A percentile compares a stretch with the other conserved stretches of the same genome.
Conservation (phyloP, 768 basidiomycete species). For the Boletus patriciae region DNA sequence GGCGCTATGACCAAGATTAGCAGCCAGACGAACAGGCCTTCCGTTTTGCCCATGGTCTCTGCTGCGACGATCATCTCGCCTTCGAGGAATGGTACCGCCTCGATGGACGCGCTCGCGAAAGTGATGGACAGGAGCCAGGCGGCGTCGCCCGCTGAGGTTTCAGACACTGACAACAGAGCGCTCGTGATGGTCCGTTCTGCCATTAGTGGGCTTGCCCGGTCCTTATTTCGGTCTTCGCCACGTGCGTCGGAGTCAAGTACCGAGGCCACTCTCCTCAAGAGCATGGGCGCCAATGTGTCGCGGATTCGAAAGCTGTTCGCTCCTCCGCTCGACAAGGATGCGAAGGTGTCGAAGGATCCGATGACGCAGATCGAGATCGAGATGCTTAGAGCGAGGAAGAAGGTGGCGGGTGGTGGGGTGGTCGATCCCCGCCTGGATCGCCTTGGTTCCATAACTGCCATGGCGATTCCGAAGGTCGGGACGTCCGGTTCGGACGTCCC, state of each 20-base stretch:
- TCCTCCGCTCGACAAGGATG: conserved; percentile 4
- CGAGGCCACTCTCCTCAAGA: not conserved
- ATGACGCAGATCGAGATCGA: conserved; percentile 9
- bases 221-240: not conserved
- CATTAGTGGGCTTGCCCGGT: not conserved
- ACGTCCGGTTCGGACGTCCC: not conserved
- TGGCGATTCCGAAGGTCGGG: not conserved
- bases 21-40: not conserved
- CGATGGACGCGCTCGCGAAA: not conserved
- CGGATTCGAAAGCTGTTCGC: conserved; percentile 1
- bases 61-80: conserved; percentile 1
- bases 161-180: not conserved
- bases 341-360: not conserved
- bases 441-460: not conserved
- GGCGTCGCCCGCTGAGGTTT: not conserved
- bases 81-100: not conserved
- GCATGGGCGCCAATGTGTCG: not conserved
- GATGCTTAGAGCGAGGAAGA: conserved; percentile 4
- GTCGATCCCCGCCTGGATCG: not conserved
- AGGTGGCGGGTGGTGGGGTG: not conserved
- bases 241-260: not conserved
- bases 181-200: not conserved
- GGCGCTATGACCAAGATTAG: not conserved
- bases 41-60: not conserved
- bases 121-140: not conserved